A percentile compares a stretch with the other conserved stretches of the same genome.
phyloP scores from a whole-genome alignment of 495 filamentous ascomycete species.

The Daldinia concentrica region DNA sequence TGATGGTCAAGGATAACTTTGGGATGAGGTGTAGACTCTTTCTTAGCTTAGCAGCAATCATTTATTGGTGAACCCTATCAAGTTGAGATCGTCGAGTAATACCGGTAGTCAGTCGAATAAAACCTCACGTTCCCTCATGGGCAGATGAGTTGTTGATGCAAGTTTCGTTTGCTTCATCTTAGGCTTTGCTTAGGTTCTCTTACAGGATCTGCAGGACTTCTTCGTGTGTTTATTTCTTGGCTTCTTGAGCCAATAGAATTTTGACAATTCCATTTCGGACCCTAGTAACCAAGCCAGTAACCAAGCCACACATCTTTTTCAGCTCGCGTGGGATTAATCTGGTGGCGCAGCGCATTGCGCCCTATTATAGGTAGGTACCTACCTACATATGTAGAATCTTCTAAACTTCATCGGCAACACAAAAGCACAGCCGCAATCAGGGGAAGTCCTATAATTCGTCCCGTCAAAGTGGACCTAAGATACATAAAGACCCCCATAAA shows the following conservation, averaged over 20 bases:
- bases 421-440: slow-evolving; percentile 7
- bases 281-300: neutral
- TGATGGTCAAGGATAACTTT: no score
- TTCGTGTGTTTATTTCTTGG: neutral
- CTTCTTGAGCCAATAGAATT: neutral
- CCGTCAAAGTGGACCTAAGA: no score
- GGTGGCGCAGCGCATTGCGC: neutral
- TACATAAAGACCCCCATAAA: neutral
- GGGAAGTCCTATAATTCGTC: neutral
- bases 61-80: neutral
- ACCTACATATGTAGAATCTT: no score
- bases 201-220: neutral
- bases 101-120: neutral
- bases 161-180: neutral
- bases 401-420: neutral
- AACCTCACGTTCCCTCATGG: neutral
- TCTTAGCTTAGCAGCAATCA: neutral
- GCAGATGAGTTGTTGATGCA: neutral
- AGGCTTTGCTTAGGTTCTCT: neutral
- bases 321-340: neutral
- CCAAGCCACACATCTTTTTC: neutral
- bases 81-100: neutral
- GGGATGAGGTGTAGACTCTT: no score
- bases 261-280: neutral
- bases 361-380: neutral